Evolutionary conservation across 2,329 filamentous ascomycete genomes (phyloP).

Genomic region (Fusarium sp.): DNA sequence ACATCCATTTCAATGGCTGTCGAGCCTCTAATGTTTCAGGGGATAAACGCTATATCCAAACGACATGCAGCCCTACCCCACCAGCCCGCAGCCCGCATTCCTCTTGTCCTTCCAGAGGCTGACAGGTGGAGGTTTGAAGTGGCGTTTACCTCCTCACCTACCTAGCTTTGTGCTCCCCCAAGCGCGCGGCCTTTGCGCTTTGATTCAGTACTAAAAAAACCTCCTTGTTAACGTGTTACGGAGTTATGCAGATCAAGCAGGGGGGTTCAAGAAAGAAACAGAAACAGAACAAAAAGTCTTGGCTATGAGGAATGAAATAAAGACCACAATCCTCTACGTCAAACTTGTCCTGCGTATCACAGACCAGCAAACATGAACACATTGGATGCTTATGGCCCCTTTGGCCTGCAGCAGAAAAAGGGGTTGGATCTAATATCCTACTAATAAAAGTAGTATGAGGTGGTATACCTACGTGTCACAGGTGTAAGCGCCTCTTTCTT

Average conservation of each 20-base stretch:
- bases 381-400: slow-evolving; percentile 16
- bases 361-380: slow-evolving; percentile 18
- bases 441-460: not conserved
- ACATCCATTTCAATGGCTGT: not conserved
- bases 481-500: slow-evolving; percentile 35
- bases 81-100: slow-evolving; percentile 36
- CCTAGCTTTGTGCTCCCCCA: not conserved
- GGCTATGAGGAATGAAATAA: slow-evolving; percentile 36
- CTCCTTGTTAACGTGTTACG: slow-evolving; percentile 26
- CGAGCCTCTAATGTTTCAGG: slow-evolving; percentile 28
- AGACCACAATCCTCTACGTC: slow-evolving; percentile 9
- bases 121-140: slow-evolving; percentile 6
- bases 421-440: slow-evolving; percentile 11
- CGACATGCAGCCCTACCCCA: slow-evolving; percentile 34
- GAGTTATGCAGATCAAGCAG: slow-evolving; percentile 26
- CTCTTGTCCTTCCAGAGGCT: slow-evolving; percentile 12
- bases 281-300: slow-evolving; percentile 24
- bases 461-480: slow-evolving; percentile 16
- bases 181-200: slow-evolving; percentile 36
- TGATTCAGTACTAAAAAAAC: slow-evolving; percentile 22
- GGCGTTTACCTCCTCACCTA: slow-evolving; percentile 21
- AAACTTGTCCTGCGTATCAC: slow-evolving; percentile 32
- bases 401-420: slow-evolving; percentile 18
- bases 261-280: slow-evolving; percentile 10
- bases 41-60: slow-evolving; percentile 34